Evolutionary conservation across 1,139 yeast genomes (phyloP).

Genomic region (Arxiozyma bovina): DNA sequence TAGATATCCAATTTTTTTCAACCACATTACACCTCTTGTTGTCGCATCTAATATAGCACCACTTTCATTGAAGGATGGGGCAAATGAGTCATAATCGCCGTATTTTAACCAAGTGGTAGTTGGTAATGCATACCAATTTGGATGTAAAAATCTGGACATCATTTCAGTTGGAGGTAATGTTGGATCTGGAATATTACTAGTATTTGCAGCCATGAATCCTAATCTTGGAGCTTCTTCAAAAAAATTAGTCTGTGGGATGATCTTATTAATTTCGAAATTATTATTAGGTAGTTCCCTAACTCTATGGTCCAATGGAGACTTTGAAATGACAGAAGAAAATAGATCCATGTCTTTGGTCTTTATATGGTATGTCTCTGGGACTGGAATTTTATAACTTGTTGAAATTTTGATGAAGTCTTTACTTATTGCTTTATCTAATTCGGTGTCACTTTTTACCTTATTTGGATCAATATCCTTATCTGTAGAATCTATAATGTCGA

Average conservation of each 20-base stretch:
- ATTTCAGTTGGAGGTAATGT: constrained; percentile 58
- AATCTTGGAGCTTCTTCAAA: constrained; percentile 31
- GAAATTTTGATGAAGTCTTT: constrained; percentile 65
- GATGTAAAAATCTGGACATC: constrained; percentile 66
- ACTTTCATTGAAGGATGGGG: constrained; percentile 67
- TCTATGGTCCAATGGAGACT: constrained; percentile 28
- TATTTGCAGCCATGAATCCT: constrained; percentile 32
- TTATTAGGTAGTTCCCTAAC: constrained; percentile 28
- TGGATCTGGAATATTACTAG: constrained; percentile 49
- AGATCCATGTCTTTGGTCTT: constrained; percentile 36
- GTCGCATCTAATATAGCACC: constrained; percentile 56
- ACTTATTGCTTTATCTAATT: constrained; percentile 31
- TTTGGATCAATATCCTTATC: constrained; percentile 14
- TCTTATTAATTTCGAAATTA: constrained; percentile 27
- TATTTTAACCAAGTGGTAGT: constrained; percentile 75
- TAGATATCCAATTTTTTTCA: constrained; percentile 58
- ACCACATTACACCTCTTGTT: constrained; percentile 67
- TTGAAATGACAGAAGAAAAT: constrained; percentile 40
- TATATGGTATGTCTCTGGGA: constrained; percentile 56
- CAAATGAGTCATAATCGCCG: constrained; percentile 60
- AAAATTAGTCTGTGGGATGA: constrained; percentile 30
- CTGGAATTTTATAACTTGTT: constrained; percentile 45
- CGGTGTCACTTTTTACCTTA: constrained; percentile 9
- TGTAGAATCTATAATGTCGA: constrained; percentile 9
- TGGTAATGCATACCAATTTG: constrained; percentile 78